phyloP scores from a whole-genome alignment of 208 protist genomes.

The Leishmania arabica region DNA sequence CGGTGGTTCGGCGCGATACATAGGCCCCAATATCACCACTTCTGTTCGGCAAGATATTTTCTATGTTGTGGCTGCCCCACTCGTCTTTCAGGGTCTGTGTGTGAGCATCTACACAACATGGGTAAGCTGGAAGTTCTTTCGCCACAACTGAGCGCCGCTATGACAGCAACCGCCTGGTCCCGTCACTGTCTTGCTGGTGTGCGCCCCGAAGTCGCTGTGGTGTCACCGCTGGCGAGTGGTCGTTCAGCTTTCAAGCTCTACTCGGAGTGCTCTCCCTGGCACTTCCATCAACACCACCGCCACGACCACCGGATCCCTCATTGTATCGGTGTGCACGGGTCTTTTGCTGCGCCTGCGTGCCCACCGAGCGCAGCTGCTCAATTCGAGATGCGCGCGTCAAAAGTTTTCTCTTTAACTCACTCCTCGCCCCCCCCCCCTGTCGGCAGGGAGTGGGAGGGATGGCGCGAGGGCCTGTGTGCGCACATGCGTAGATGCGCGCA shows the following conservation, averaged over 20 bases:
- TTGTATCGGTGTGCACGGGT: too few species aligned
- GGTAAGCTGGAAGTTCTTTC: conserved; percentile 88
- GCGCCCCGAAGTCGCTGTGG: neutral
- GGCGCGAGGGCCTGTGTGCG: neutral
- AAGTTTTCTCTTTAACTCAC: neutral
- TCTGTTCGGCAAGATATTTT: conserved; percentile 36
- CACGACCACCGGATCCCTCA: too few species aligned
- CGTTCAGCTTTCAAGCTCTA: neutral
- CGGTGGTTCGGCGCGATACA: neutral
- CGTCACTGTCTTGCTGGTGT: neutral
- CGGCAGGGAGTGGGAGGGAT: neutral
- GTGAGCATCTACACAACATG: conserved; percentile 60
- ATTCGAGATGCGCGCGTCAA: neutral
- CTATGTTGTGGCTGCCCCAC: conserved; percentile 30
- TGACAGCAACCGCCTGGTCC: too few species aligned
- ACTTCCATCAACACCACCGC: neutral
- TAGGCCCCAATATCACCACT: conserved; percentile 7
- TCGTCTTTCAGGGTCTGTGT: conserved; percentile 37
- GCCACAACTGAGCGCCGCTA: conserved; percentile 53
- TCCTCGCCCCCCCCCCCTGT: neutral
- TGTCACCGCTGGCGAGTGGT: neutral
- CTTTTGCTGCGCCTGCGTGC: neutral
- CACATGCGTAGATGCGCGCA: neutral
- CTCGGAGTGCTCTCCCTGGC: neutral
- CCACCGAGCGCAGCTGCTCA: neutral